These are phyloP conservation scores for Mortierella sp. DNA, from an alignment of 371 early-diverging fungal genomes.

Conservation along the genomic window DNA sequence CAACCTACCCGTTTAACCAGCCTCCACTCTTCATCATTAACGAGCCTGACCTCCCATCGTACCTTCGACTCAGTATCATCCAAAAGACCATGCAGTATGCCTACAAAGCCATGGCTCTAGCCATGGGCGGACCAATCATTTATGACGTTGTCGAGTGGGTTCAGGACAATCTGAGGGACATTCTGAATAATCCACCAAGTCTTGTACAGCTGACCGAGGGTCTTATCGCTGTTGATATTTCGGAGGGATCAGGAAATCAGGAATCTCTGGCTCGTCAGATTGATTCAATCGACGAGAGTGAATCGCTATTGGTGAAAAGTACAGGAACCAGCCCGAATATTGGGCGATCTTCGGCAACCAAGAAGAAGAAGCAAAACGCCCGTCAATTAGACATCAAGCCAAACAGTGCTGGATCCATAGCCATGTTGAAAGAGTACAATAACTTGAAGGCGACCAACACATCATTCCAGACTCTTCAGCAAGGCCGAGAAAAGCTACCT, in stretches of 20 bases:
- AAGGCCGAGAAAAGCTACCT: slow-evolving; percentile 70
- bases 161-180: slow-evolving; percentile 63
- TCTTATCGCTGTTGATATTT: slow-evolving; percentile 42
- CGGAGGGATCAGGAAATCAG: slow-evolving; percentile 32
- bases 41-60: slow-evolving; percentile 74
- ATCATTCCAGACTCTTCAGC: slow-evolving; percentile 64
- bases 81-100: slow-evolving; percentile 67
- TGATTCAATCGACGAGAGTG: slow-evolving; percentile 5
- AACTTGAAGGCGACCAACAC: slow-evolving; percentile 46
- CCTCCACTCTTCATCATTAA: slow-evolving; percentile 73
- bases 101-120: slow-evolving; percentile 53
- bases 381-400: slow-evolving; percentile 40
- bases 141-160: slow-evolving; percentile 77
- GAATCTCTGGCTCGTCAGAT: slow-evolving; percentile 24
- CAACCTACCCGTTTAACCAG: slow-evolving; percentile 70
- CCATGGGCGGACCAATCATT: slow-evolving; percentile 75
- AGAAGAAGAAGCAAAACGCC: slow-evolving; percentile 13
- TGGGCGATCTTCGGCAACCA: slow-evolving; percentile 1
- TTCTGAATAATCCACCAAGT: slow-evolving; percentile 73
- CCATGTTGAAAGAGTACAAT: slow-evolving; percentile 43
- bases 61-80: slow-evolving; percentile 74
- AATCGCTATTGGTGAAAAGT: slow-evolving; percentile 16
- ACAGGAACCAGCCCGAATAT: slow-evolving; percentile 12
- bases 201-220: slow-evolving; percentile 64
- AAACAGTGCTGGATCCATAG: slow-evolving; percentile 41